Evolutionary conservation across 345 rosid genomes (phyloP), one percentile per base, ranked within the genome.

Genomic region (Melastoma malabathricum): DNA sequence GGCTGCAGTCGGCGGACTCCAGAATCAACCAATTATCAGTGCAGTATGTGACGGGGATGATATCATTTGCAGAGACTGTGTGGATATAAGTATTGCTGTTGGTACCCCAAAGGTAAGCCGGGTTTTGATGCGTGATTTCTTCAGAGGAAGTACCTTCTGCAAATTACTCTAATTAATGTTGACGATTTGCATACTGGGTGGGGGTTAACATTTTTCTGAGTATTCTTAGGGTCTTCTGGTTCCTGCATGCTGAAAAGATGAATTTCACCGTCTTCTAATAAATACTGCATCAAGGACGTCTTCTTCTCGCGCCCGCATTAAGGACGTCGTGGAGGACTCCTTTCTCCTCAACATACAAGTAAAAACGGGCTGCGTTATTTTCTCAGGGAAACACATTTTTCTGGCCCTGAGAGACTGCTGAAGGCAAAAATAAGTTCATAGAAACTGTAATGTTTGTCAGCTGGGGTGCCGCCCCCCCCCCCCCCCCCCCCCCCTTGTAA

Each of bases 31-130:
- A 15, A 81, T 84, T 56, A 77, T 87, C 25, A 92, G 87, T 84
- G 98, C 98, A 54, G 98, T 92, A 48, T 87, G 87, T 41, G 98
- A 92, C 48, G 98, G 98, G 48, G 98, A 92, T 22, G 98, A 92
- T 64, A 92, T 92, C 54, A 87, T 92, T 56, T 92, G 87, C 67
- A 79, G 98, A 73, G 98, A 92, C 66, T 92, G 87, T 34, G 48
- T 87, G 23, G 98, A 92, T 64, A 79, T 92, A 61, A 92, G 98
- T 71, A 81, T 92, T 18, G 98, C 98, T 54, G 76, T 88, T 55
- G 97, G 97, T 57, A 82, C 95, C 46, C 81, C 86, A 56, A 82
- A 86, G 95, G 95, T 86, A 29, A 29, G 38, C 38, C 6, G 6
- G 38, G 38, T 29, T 27, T 48, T 53, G 17, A 43, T 31, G 9